Percentiles rank a stretch among this genome's conserved stretches.
Evolutionary conservation across 208 protist genomes (phyloP).

Genomic region (Naegleria gruberi): DNA sequence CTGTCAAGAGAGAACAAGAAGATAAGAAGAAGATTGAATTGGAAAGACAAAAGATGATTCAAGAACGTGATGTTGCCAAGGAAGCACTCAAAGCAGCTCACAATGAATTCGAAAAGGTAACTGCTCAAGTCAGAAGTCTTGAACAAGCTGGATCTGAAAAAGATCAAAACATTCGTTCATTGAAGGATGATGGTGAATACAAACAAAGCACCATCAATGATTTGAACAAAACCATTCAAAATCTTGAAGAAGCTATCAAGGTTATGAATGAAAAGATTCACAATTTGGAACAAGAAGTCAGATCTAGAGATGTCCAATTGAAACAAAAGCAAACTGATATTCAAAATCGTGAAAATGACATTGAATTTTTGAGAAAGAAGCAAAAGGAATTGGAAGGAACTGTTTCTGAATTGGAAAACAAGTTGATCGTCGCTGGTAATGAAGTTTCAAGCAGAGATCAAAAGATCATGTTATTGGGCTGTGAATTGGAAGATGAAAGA

Average conservation of each 20-base stretch:
- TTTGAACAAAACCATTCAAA: background rate
- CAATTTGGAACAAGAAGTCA: background rate
- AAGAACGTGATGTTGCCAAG: background rate
- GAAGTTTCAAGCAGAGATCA: background rate
- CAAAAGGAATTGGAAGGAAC: background rate
- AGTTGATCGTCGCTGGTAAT: background rate
- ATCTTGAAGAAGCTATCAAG: slow-evolving; percentile 19
- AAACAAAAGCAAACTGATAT: background rate
- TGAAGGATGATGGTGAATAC: background rate
- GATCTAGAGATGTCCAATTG: background rate
- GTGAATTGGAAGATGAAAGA: background rate
- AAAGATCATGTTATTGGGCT: background rate
- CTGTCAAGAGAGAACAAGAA: background rate
- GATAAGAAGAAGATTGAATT: background rate
- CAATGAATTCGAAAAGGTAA: background rate
- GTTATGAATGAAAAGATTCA: slow-evolving; percentile 43
- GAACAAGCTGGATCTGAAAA: background rate
- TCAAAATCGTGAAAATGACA: background rate
- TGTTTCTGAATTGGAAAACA: background rate
- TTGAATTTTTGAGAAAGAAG: background rate
- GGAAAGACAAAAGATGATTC: background rate
- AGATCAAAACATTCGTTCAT: background rate
- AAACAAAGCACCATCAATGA: background rate
- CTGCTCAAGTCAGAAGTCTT: background rate
- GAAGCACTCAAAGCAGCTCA: background rate